These are phyloP conservation scores for Saccharomycopsis malanga DNA, from an alignment of 805 yeast genomes.

Conservation along the genomic window DNA sequence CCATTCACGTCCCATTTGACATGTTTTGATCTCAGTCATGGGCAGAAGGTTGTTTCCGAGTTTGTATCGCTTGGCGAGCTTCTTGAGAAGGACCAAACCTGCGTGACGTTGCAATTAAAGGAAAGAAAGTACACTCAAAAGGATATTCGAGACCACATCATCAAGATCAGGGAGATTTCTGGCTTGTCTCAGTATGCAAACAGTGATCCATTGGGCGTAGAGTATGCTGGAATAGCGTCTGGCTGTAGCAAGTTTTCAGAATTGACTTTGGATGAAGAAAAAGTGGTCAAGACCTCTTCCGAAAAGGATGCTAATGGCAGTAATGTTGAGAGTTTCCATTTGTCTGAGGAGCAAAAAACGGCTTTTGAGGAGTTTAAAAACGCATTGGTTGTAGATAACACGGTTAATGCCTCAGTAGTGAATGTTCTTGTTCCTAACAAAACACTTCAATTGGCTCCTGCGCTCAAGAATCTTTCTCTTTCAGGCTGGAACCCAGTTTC, in stretches of 20 bases:
- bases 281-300: slow-evolving; percentile 5
- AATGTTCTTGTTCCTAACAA: not conserved
- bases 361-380: slow-evolving; percentile 24
- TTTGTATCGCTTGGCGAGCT: slow-evolving; percentile 27
- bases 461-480: slow-evolving; percentile 49
- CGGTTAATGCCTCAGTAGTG: slow-evolving; percentile 19
- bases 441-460: slow-evolving; percentile 37
- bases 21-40: slow-evolving; percentile 42
- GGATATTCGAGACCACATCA: slow-evolving; percentile 54
- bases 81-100: slow-evolving; percentile 21
- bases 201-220: slow-evolving; percentile 31
- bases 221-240: slow-evolving; percentile 12
- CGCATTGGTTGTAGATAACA: slow-evolving; percentile 28
- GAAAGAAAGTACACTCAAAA: slow-evolving; percentile 51
- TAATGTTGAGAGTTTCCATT: slow-evolving; percentile 23
- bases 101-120: slow-evolving; percentile 38
- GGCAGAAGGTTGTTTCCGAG: slow-evolving; percentile 31
- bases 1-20: slow-evolving; percentile 56
- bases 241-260: slow-evolving; percentile 14
- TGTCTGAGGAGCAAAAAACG: slow-evolving; percentile 11
- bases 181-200: slow-evolving; percentile 45
- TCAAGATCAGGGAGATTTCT: slow-evolving; percentile 53
- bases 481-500: slow-evolving; percentile 89
- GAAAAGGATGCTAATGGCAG: slow-evolving; percentile 14
- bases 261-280: slow-evolving; percentile 7